phyloP scores from a whole-genome alignment of 805 yeast genomes.

The Komagataella pastoris region DNA sequence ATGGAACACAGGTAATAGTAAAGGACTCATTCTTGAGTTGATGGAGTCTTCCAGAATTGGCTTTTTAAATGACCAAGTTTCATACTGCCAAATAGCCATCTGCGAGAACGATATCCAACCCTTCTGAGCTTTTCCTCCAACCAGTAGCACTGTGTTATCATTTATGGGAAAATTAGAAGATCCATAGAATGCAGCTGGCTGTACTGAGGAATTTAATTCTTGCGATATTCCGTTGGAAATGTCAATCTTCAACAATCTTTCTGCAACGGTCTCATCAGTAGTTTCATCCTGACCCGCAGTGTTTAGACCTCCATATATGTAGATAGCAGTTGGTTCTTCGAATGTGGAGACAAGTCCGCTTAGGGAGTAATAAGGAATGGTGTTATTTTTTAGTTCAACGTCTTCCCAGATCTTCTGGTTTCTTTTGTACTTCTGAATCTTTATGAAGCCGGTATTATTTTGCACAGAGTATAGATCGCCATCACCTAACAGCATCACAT shows the following conservation, averaged over 20 bases:
- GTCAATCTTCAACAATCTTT: slow-evolving; percentile 31
- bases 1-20: slow-evolving; percentile 41
- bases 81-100: slow-evolving; percentile 59
- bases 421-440: slow-evolving; percentile 7
- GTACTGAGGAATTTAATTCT: slow-evolving; percentile 31
- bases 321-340: slow-evolving; percentile 24
- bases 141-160: slow-evolving; percentile 33
- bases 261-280: slow-evolving; percentile 15
- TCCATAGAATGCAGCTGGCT: slow-evolving; percentile 44
- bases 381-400: slow-evolving; percentile 5
- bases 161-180: slow-evolving; percentile 29
- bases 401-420: slow-evolving; percentile 10
- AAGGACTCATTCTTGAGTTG: slow-evolving; percentile 38
- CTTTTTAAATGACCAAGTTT: slow-evolving; percentile 50
- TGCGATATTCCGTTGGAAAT: slow-evolving; percentile 18
- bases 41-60: slow-evolving; percentile 21
- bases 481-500: slow-evolving; percentile 9
- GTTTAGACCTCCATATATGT: slow-evolving; percentile 39
- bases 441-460: neutral
- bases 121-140: slow-evolving; percentile 50
- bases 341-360: slow-evolving; percentile 29
- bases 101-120: slow-evolving; percentile 71
- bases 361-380: slow-evolving; percentile 11
- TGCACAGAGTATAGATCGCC: slow-evolving; percentile 9
- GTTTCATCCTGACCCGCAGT: neutral